A percentile compares a stretch with the other conserved stretches of the same genome.
Evolutionary conservation across 164 flowering plant genomes (phyloP).

Genomic region (Warburgia ugandensis): DNA sequence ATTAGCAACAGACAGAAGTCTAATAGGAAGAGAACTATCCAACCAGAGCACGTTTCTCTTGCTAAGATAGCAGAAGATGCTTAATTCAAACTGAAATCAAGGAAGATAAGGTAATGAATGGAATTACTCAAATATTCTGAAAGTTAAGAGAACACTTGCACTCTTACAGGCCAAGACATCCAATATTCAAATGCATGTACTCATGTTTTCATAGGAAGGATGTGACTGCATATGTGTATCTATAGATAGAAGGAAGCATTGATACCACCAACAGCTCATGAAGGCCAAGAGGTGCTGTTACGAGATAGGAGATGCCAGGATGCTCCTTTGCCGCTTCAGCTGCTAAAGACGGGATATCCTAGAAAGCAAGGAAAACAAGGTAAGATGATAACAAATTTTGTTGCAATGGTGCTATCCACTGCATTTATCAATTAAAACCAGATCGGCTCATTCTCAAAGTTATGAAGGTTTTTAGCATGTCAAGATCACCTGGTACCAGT

Average conservation of each 20-base stretch:
- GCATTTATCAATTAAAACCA: background rate
- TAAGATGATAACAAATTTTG: background rate
- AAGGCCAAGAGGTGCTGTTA: slow-evolving; percentile 90
- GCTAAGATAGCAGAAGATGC: too few species aligned
- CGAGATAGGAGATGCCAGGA: slow-evolving; percentile 58
- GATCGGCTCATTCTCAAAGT: background rate
- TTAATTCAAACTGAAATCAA: too few species aligned
- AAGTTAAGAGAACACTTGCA: too few species aligned
- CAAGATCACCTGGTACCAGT: slow-evolving; percentile 72
- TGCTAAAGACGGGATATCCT: slow-evolving; percentile 90
- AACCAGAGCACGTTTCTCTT: too few species aligned
- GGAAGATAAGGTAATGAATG: too few species aligned
- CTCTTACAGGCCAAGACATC: too few species aligned
- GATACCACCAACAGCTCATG: slow-evolving; percentile 78
- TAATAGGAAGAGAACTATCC: too few species aligned
- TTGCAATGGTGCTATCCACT: too few species aligned
- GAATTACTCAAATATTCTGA: too few species aligned
- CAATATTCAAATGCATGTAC: background rate
- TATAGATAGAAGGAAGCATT: background rate
- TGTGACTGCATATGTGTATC: background rate
- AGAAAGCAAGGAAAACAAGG: slow-evolving; percentile 3
- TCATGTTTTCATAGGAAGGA: background rate
- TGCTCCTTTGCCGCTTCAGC: slow-evolving; percentile 92
- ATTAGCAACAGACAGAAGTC: too few species aligned
- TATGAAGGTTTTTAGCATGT: background rate